Evolutionary conservation across 176 grass and related monocot species (phyloP).

Genomic region (Eleusine coracana): DNA sequence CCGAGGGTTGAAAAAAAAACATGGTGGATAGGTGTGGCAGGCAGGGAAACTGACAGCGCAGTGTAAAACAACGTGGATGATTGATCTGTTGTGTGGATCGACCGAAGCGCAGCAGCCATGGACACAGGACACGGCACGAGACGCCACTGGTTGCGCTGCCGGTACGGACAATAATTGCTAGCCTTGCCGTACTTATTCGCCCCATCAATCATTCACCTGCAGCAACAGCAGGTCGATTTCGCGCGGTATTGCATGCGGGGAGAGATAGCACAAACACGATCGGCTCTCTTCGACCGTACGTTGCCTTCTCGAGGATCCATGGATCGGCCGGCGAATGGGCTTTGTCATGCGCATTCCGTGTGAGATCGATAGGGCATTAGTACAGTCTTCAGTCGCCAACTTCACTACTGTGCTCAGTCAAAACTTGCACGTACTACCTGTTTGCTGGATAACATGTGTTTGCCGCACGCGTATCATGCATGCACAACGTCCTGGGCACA

Average conservation of each 20-base stretch:
- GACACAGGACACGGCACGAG: slow-evolving; percentile 13
- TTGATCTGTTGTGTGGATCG: slow-evolving; percentile 19
- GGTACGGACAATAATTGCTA: slow-evolving; percentile 43
- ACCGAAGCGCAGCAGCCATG: neutral
- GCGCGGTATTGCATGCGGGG: neutral
- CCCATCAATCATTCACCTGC: slow-evolving; percentile 35
- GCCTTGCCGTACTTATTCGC: slow-evolving; percentile 41
- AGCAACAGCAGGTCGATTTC: neutral
- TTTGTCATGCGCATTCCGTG: neutral
- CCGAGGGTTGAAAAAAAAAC: too few species aligned
- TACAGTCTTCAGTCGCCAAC: neutral
- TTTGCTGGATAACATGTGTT: neutral
- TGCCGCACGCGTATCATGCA: neutral
- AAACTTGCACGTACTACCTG: neutral
- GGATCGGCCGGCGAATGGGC: neutral
- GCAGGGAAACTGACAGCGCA: slow-evolving; percentile 9
- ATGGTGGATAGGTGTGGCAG: slow-evolving; percentile 6
- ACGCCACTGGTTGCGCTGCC: slow-evolving; percentile 12
- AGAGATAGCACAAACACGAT: neutral
- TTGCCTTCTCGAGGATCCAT: neutral
- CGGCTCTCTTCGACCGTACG: neutral
- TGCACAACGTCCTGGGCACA: neutral
- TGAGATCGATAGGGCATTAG: neutral
- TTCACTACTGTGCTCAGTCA: neutral
- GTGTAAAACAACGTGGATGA: neutral